phyloP scores from a whole-genome alignment of 2,329 filamentous ascomycete species.

The Hymenoscyphus occultus region DNA sequence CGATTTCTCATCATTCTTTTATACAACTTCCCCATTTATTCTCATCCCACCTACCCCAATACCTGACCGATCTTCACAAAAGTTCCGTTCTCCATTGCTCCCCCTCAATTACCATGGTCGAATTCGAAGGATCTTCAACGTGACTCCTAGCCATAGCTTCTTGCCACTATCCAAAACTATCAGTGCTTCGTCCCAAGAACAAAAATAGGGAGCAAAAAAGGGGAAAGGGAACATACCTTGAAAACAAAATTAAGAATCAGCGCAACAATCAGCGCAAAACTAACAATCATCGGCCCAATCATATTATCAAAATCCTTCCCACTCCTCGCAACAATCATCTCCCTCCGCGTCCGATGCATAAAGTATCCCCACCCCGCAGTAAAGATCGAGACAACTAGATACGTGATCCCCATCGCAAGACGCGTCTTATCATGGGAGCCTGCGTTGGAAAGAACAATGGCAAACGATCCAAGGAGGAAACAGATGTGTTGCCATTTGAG shows the following conservation, averaged over 20 bases:
- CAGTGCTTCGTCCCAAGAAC: not conserved
- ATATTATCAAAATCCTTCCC: constrained; percentile 92
- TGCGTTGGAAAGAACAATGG: constrained; percentile 83
- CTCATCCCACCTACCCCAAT: not conserved
- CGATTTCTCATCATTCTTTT: not conserved
- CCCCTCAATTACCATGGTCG: not conserved
- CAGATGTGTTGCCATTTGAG: constrained; percentile 98
- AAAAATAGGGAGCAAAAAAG: not conserved
- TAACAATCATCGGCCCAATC: constrained; percentile 79
- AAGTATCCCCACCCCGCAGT: constrained; percentile 83
- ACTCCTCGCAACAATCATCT: constrained; percentile 79
- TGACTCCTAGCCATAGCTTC: constrained; percentile 24
- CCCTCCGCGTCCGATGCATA: constrained; percentile 72
- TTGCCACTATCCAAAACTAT: constrained; percentile 25
- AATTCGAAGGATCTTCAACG: constrained; percentile 14
- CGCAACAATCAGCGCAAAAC: constrained; percentile 72
- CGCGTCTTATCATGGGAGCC: constrained; percentile 78
- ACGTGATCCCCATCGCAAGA: constrained; percentile 74
- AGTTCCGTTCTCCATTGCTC: constrained; percentile 20
- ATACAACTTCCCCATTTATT: not conserved
- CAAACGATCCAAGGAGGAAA: constrained; percentile 79
- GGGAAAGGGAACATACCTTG: constrained; percentile 54
- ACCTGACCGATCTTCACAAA: constrained; percentile 9
- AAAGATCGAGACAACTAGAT: constrained; percentile 78
- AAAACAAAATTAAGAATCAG: constrained; percentile 86